Base-by-base conservation (phyloP, 2,329 filamentous ascomycete genomes). In the Ophiostoma angusticollis region DNA sequence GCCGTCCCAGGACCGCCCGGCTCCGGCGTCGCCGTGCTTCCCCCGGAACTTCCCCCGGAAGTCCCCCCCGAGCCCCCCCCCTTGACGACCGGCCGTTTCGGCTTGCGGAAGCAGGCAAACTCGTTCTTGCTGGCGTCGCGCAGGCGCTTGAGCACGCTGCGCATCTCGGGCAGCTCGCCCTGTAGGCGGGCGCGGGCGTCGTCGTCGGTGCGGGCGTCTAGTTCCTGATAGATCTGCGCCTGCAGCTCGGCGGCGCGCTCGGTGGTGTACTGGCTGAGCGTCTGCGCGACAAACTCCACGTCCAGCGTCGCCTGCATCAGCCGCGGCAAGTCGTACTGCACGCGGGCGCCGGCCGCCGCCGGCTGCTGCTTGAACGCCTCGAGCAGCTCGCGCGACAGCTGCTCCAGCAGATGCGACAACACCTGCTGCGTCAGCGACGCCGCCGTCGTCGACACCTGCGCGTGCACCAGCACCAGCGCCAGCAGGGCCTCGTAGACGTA, bases 301-400 rank as follows among this genome's bases (percentile, higher is more conserved):
- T 98, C 91, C 1, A 98, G 74, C 0, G 91, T 98, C 2, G 93
- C 93, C 61, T 98, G 93, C 79, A 96, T 93, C 36, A 98, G 72
- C 6, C 83, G 80, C 5, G 80, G 68, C 0, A 98, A 75, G 2
- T 77, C 72, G 60, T 91, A 96, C 16, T 22, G 32, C 1, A 31
- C 33, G 13, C 13, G 7, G 21, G 32, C 9, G 4, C 23, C 16
- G 9, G 30, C 23, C 21, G 37, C 14, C 1, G 28, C 32, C 16
- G 67, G 58, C 6, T 80, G 76, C 25, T 57, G 72, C 67, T 63
- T 65, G 67, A 96, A 94, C 0, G 84, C 79, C 21, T 80, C 72
- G 13, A 95, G 76, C n/a, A 96, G 76, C 45, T 86, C 78, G 6
- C 72, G 64, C 9, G 81, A 89, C 9, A 82, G 72, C 52, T 86